Evolutionary conservation across 2,329 filamentous ascomycete genomes (phyloP), one percentile per base, ranked within the genome.

Genomic region (Scleromitrula shiraiana): DNA sequence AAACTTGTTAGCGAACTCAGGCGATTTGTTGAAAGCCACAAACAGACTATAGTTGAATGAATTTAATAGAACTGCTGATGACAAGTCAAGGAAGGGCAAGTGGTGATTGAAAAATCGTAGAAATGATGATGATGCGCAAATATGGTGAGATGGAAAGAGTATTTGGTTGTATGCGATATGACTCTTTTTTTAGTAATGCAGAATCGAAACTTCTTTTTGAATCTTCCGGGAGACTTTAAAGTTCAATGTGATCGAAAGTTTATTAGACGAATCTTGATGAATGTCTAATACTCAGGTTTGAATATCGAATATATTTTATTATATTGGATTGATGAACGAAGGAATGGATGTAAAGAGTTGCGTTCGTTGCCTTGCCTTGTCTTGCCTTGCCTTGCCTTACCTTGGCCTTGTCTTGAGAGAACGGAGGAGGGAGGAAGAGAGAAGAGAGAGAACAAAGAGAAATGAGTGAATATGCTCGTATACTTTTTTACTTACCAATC

Each of bases 1-100:
- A 27, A 36, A 30, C 9, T 17, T 41, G 14, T 50, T 50, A 50
- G 47, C 42, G 36, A 38, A 44, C 9, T 29, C 15, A 7, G 22
- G 30, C 23, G 26, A 47, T 35, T 17, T 24, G 20, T 26, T 12
- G 14, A 33, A 38, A 23, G 19, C 19, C 19, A 22, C 19, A 23
- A 17, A 3, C 9, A 23, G 23, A 3, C 9, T 47, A 38, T 30
- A 33, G 30, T 29, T 36, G 23, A 42, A 27, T 23, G 22, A 42
- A 35, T 42, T 37, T 15, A 15, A 27, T 26, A 10, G 23, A n/a
- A 5, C 22, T 36, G 38, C 23, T 42, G 29, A 42, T 29, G 30
- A 29, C 26, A 22, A 42, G 17, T n/a, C 10, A 36, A 22, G 10
- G 20, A 29, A 30, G 19, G 29, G 38, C 10, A 41, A 23, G 3